Percentiles rank a stretch among this genome's conserved stretches.
phyloP scores from a whole-genome alignment of 2,329 filamentous ascomycete species.

The Coniochaeta ligniaria region DNA sequence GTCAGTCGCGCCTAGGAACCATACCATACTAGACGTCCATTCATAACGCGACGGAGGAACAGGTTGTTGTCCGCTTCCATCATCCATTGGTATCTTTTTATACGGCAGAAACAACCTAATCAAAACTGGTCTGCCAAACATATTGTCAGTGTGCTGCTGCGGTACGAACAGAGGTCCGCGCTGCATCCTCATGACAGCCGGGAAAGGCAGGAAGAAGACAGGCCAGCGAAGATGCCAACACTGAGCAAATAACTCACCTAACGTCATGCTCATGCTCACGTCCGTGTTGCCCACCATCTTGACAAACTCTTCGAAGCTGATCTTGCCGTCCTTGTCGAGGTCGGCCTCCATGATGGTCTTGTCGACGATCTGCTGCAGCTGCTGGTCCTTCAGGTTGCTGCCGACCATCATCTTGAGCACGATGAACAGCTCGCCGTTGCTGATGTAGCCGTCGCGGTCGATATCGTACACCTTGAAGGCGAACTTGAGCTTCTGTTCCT shows the following conservation, averaged over 20 bases:
- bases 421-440: slow-evolving; percentile 97
- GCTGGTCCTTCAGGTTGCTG: slow-evolving; percentile 97
- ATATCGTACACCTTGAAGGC: slow-evolving; percentile 99
- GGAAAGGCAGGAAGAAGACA: not conserved
- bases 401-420: slow-evolving; percentile 99
- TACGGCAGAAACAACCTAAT: not conserved
- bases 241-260: slow-evolving; percentile 42
- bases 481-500: slow-evolving; percentile 96
- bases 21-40: not conserved
- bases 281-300: slow-evolving; percentile 98
- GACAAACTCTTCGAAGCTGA: slow-evolving; percentile 97
- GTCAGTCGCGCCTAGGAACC: not conserved
- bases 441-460: slow-evolving; percentile 96
- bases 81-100: not conserved
- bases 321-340: slow-evolving; percentile 90
- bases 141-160: not conserved
- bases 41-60: not conserved
- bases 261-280: slow-evolving; percentile 67
- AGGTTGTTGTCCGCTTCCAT: not conserved
- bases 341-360: slow-evolving; percentile 99
- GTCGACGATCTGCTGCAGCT: slow-evolving; percentile 98
- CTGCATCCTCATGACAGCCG: not conserved
- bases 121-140: not conserved
- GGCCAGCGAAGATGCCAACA: not conserved
- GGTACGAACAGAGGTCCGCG: not conserved